phyloP scores from a whole-genome alignment of 805 yeast species.

The Lipomyces chichibuensis region DNA sequence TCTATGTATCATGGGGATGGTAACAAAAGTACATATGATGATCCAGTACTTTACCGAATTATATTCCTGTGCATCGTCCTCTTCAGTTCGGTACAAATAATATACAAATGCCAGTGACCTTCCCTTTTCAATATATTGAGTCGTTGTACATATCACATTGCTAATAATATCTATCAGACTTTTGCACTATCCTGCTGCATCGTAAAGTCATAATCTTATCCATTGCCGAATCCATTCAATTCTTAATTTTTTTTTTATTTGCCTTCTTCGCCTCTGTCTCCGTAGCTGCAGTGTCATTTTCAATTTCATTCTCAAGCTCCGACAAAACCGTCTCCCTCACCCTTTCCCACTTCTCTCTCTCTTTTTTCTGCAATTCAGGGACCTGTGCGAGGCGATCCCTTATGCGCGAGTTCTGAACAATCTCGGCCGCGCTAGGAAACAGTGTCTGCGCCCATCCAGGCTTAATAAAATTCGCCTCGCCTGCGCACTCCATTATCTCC shows the following conservation, averaged over 20 bases:
- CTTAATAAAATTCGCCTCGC: conserved; percentile 71
- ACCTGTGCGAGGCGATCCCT: conserved; percentile 62
- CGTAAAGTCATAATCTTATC: neutral
- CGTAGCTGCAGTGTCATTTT: neutral
- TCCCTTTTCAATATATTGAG: neutral
- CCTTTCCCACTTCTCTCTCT: conserved; percentile 14
- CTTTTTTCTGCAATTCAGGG: conserved; percentile 17
- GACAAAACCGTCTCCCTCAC: neutral
- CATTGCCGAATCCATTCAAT: neutral
- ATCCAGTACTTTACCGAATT: too few relatives aligned
- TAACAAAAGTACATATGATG: too few relatives aligned
- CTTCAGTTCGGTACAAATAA: neutral
- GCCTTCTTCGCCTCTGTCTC: conserved; percentile 13
- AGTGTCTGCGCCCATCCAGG: conserved; percentile 80
- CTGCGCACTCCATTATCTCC: conserved; percentile 75
- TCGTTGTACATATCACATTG: neutral
- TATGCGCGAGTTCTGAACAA: conserved; percentile 88
- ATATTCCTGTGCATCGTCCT: too few relatives aligned
- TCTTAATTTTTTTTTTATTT: neutral
- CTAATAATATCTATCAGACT: neutral
- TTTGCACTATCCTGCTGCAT: neutral
- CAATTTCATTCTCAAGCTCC: conserved; percentile 5
- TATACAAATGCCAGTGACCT: neutral
- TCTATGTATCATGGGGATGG: too few relatives aligned
- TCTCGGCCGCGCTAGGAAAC: conserved; percentile 81